phyloP scores from a whole-genome alignment of 192 early-diverging fungal genomes.

The Rhizophagus sp. region DNA sequence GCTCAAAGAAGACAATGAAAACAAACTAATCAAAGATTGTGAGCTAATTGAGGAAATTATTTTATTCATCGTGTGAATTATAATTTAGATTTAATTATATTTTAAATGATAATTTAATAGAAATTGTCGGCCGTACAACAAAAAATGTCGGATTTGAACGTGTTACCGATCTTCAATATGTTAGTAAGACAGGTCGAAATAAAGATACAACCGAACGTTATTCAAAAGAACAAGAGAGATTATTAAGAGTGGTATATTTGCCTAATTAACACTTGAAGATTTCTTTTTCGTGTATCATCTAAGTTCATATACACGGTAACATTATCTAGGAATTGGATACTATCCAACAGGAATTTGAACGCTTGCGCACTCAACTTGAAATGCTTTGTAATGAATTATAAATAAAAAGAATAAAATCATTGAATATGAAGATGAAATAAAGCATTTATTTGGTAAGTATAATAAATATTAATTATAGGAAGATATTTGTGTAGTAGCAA shows the following conservation, averaged over 20 bases:
- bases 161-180: constrained; percentile 34
- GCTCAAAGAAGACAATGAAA: constrained; percentile 30
- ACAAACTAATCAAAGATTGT: constrained; percentile 25
- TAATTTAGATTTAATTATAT: background rate
- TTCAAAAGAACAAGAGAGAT: constrained; percentile 39
- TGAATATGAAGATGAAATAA: constrained; percentile 38
- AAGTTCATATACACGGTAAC: background rate
- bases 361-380: constrained; percentile 34
- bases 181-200: constrained; percentile 34
- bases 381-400: constrained; percentile 16
- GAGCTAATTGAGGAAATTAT: constrained; percentile 36
- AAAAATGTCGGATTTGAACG: constrained; percentile 40
- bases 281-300: background rate
- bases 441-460: constrained; percentile 41
- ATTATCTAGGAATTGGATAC: constrained; percentile 39
- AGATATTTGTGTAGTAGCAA: background rate
- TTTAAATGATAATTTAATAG: constrained; percentile 5
- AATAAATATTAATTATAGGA: background rate
- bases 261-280: background rate
- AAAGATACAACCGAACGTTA: constrained; percentile 44
- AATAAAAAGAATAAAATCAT: constrained; percentile 37
- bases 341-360: constrained; percentile 37
- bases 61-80: background rate
- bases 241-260: constrained; percentile 30
- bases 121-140: constrained; percentile 34